These are phyloP conservation scores for Blastocystis sp. DNA, from an alignment of 352 stramenopile species.

Conservation along the genomic window DNA sequence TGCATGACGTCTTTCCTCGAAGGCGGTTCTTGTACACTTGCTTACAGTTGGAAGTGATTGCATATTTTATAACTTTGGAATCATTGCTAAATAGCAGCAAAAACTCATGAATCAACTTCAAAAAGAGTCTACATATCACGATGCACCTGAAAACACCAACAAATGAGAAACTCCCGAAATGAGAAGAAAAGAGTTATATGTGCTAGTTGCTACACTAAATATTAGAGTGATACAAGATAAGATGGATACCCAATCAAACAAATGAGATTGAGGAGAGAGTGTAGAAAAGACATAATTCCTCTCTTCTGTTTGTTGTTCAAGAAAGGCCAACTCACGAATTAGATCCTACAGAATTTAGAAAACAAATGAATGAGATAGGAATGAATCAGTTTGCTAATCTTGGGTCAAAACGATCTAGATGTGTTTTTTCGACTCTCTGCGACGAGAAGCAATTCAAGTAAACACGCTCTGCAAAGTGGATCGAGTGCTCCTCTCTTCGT, in stretches of 20 bases:
- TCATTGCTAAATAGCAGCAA: background rate
- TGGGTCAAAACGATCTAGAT: too few relatives aligned
- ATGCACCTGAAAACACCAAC: background rate
- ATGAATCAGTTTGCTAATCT: background rate
- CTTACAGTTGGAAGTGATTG: slow-evolving; percentile 28
- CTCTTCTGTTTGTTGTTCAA: background rate
- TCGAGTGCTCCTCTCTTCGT: too few relatives aligned
- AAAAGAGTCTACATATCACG: background rate
- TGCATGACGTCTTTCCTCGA: slow-evolving; percentile 49
- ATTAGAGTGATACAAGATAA: background rate
- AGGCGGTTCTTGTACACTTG: slow-evolving; percentile 47
- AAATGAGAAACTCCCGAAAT: slow-evolving; percentile 8
- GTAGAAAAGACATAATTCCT: background rate
- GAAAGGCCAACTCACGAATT: background rate
- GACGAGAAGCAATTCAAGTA: too few relatives aligned
- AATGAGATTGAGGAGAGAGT: background rate
- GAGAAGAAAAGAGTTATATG: background rate
- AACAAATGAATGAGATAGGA: background rate
- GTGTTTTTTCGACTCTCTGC: too few relatives aligned
- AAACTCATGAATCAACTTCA: background rate
- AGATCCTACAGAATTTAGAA: background rate
- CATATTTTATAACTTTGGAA: background rate
- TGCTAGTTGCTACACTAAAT: background rate
- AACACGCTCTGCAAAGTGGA: too few relatives aligned
- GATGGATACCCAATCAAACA: background rate